Evolutionary conservation across 23 red algal genomes (phyloP).

Genomic region (Pyropia yezoensis): DNA sequence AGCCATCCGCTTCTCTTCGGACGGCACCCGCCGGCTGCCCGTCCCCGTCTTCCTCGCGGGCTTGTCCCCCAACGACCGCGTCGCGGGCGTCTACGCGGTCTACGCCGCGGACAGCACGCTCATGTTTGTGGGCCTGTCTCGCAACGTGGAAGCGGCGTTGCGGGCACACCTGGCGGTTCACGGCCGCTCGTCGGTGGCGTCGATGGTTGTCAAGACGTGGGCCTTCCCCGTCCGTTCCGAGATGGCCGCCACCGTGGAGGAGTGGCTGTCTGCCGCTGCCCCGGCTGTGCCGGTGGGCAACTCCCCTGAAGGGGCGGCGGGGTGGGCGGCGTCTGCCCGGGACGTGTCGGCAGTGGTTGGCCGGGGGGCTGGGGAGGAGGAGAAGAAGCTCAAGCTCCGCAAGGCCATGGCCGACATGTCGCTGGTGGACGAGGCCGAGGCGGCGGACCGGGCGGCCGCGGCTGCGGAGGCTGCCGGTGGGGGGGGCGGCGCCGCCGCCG

Average conservation of each 20-base stretch:
- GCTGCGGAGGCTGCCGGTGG: slow-evolving; percentile 1
- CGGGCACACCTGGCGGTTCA: slow-evolving; percentile 23
- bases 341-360: not conserved
- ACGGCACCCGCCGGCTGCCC: slow-evolving; percentile 49
- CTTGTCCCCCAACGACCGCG: slow-evolving; percentile 1
- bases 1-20: slow-evolving; percentile 17
- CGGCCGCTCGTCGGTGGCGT: slow-evolving; percentile 4
- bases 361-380: not conserved
- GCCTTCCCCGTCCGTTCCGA: slow-evolving; percentile 43
- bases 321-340: not conserved
- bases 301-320: slow-evolving; percentile 10
- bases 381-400: slow-evolving; percentile 30
- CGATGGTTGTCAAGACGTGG: slow-evolving; percentile 54
- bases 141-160: slow-evolving; percentile 40
- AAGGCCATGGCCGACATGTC: slow-evolving; percentile 29
- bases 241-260: slow-evolving; percentile 48
- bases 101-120: slow-evolving; percentile 28
- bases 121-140: slow-evolving; percentile 52
- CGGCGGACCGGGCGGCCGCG: no score
- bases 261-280: slow-evolving; percentile 47
- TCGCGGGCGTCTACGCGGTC: slow-evolving; percentile 62
- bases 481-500: not conserved
- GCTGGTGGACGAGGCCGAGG: slow-evolving; percentile 16
- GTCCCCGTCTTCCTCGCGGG: slow-evolving; percentile 28
- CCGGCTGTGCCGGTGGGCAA: slow-evolving; percentile 1